Evolutionary conservation across 768 basidiomycete species (phyloP).

Genomic region (Plicaturopsis crispa): DNA sequence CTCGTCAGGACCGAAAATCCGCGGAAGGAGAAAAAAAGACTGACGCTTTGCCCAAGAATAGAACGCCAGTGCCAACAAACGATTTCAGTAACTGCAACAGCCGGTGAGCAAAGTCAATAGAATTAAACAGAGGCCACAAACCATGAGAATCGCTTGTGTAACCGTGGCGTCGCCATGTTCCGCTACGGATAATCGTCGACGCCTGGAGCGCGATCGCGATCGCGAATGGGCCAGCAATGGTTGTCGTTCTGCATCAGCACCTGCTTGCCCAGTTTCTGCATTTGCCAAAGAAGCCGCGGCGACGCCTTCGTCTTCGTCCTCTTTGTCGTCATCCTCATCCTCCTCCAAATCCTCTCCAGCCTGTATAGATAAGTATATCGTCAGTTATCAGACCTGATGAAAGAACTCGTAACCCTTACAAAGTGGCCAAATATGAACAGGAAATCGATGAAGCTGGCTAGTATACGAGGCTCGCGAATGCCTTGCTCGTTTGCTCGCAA

Average conservation of each 20-base stretch:
- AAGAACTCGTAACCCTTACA: slow-evolving; percentile 46
- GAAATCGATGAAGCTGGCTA: slow-evolving; percentile 91
- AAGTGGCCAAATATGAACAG: slow-evolving; percentile 94
- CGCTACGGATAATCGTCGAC: slow-evolving; percentile 49
- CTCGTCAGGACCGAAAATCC: slow-evolving; percentile 3
- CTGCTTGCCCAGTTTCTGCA: slow-evolving; percentile 7
- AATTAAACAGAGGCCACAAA: slow-evolving; percentile 22
- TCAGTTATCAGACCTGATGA: not conserved
- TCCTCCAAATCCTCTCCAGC: slow-evolving; percentile 89
- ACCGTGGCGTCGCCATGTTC: slow-evolving; percentile 83
- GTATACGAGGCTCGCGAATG: slow-evolving; percentile 49
- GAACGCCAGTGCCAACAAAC: slow-evolving; percentile 91
- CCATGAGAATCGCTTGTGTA: slow-evolving; percentile 90
- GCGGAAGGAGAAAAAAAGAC: slow-evolving; percentile 16
- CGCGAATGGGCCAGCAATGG: slow-evolving; percentile 41
- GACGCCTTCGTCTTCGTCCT: slow-evolving; percentile 37
- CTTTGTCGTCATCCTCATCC: slow-evolving; percentile 74
- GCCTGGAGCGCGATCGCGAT: slow-evolving; percentile 47
- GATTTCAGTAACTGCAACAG: slow-evolving; percentile 71
- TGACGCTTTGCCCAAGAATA: slow-evolving; percentile 93
- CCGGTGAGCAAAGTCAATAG: slow-evolving; percentile 3
- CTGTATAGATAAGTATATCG: slow-evolving; percentile 30
- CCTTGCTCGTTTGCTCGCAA: slow-evolving; percentile 65
- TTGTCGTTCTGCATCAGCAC: slow-evolving; percentile 38
- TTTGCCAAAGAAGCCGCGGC: slow-evolving; percentile 10